Conservation (phyloP, 805 yeast genomes). For the Monosporozyma yasuniensis region DNA sequence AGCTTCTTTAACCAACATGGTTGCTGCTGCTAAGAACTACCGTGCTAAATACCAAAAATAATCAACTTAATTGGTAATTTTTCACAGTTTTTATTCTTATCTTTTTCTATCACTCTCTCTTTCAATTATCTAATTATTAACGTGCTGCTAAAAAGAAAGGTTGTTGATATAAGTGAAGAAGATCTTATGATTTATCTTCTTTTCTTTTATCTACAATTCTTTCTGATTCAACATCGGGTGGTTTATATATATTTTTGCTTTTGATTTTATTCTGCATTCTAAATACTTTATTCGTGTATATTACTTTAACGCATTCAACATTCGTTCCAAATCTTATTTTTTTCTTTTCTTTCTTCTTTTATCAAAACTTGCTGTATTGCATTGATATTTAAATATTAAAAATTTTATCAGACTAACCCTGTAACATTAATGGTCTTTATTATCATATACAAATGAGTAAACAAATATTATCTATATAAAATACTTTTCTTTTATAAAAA, state of each 20-base stretch:
- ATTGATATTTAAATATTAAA: no score
- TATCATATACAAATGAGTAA: neutral
- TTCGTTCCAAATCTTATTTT: slow-evolving; percentile 14
- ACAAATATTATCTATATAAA: neutral
- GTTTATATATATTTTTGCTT: slow-evolving; percentile 8
- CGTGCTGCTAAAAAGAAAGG: slow-evolving; percentile 4
- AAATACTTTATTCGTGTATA: slow-evolving; percentile 9
- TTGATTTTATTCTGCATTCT: slow-evolving; percentile 10
- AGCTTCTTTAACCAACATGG: slow-evolving; percentile 95
- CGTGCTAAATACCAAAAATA: slow-evolving; percentile 44
- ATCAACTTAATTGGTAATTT: slow-evolving; percentile 2
- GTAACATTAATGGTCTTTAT: neutral
- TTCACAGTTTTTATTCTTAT: neutral
- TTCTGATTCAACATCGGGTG: slow-evolving; percentile 28
- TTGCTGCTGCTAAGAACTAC: slow-evolving; percentile 96
- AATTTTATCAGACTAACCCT: no score
- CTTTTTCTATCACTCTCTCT: slow-evolving; percentile 1
- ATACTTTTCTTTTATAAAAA: no score
- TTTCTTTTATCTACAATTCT: slow-evolving; percentile 3
- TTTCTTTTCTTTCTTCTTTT: neutral
- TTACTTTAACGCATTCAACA: slow-evolving; percentile 30
- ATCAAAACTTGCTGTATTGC: no score
- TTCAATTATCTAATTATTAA: slow-evolving; percentile 4
- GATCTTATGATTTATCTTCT: slow-evolving; percentile 9
- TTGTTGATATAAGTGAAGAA: neutral